Evolutionary conservation across 805 yeast species (phyloP).

Genomic region (Candida nemodendra): DNA sequence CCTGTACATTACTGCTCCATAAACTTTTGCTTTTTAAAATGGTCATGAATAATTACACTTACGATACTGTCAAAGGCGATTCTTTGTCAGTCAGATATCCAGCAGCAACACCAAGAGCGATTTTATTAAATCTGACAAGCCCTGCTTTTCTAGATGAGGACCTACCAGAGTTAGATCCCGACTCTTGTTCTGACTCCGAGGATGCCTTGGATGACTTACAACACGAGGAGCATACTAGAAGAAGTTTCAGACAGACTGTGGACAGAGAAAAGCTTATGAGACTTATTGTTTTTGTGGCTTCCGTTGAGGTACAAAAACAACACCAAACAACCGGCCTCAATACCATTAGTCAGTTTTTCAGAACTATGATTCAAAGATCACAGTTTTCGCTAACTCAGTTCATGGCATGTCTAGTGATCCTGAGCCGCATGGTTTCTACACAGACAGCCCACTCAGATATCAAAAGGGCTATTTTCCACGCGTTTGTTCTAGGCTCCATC

Average conservation of each 20-base stretch:
- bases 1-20: too few relatives aligned
- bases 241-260: neutral
- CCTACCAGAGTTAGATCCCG: conserved; percentile 12
- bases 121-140: too few relatives aligned
- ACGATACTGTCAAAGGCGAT: too few relatives aligned
- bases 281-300: conserved; percentile 2
- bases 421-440: conserved; percentile 1
- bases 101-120: too few relatives aligned
- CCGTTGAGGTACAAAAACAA: neutral
- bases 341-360: conserved; percentile 1
- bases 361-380: conserved; percentile 4
- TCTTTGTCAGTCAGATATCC: too few relatives aligned
- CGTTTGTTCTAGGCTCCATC: conserved; percentile 5
- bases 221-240: conserved; percentile 1
- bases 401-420: conserved; percentile 7
- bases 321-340: neutral
- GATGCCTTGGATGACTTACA: conserved; percentile 7
- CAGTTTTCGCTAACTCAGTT: conserved; percentile 3
- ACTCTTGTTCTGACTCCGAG: conserved; percentile 2
- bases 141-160: too few relatives aligned
- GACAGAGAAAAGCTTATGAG: conserved; percentile 6
- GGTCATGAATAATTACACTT: too few relatives aligned
- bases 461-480: conserved; percentile 5
- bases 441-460: conserved; percentile 2
- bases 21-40: too few relatives aligned